Conservation (phyloP, 1,284 basidiomycete species). For the Lentinula novae-zelandiae region DNA sequence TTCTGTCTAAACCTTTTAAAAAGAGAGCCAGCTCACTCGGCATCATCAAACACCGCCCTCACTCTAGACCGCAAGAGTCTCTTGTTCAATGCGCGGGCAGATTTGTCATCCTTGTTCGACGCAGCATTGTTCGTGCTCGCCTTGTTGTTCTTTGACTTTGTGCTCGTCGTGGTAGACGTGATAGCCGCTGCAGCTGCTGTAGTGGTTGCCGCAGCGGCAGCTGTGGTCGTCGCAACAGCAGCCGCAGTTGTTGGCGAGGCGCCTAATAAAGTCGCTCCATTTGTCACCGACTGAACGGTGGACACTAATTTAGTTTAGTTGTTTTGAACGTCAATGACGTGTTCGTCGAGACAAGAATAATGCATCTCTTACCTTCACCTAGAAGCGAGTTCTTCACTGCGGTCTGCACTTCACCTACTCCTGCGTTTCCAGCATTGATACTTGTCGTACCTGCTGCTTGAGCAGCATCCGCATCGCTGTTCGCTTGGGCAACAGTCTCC, state of each 20-base stretch:
- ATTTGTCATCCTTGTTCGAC: not conserved
- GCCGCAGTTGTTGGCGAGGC: conserved; percentile 1
- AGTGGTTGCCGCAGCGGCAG: not conserved
- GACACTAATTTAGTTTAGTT: not conserved
- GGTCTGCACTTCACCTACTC: conserved; percentile 18
- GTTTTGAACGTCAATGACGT: not conserved
- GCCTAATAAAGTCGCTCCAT: not conserved
- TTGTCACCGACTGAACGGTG: not conserved
- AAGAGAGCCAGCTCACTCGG: not conserved
- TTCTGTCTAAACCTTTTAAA: no score
- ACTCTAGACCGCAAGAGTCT: conserved; percentile 1
- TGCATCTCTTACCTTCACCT: conserved; percentile 13
- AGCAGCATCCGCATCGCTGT: conserved; percentile 3
- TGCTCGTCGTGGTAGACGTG: not conserved
- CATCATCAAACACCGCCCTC: not conserved
- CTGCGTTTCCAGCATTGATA: conserved; percentile 18
- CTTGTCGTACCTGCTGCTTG: conserved; percentile 13
- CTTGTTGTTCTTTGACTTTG: not conserved
- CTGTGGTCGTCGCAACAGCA: not conserved
- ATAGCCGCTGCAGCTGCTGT: not conserved
- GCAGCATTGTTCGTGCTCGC: not conserved
- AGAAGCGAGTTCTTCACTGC: conserved; percentile 18
- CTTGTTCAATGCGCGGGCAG: conserved; percentile 1
- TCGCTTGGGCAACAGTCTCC: conserved; percentile 10
- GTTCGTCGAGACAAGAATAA: not conserved